Evolutionary conservation across 192 early-diverging fungal species (phyloP).

Genomic region (Pilobolus umbonatus): DNA sequence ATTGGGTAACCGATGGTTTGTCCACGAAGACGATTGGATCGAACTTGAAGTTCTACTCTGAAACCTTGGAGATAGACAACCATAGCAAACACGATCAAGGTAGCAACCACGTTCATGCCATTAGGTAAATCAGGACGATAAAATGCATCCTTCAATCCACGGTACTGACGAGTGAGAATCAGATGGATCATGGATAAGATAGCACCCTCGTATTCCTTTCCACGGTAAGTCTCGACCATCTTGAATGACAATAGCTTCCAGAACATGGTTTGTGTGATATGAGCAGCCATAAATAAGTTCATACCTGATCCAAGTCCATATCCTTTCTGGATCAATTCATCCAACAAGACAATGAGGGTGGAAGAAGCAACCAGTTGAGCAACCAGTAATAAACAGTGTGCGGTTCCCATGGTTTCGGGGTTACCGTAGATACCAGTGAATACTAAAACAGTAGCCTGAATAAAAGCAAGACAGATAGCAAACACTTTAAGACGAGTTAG

Average conservation of each 20-base stretch:
- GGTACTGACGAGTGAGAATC: slow-evolving; percentile 92
- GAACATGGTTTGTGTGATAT: slow-evolving; percentile 98
- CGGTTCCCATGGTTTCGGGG: slow-evolving; percentile 89
- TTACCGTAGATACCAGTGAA: slow-evolving; percentile 96
- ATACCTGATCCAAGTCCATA: slow-evolving; percentile 99
- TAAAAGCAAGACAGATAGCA: slow-evolving; percentile 96
- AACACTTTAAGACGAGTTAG: slow-evolving; percentile 54
- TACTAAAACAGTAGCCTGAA: slow-evolving; percentile 94
- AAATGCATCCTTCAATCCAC: slow-evolving; percentile 95
- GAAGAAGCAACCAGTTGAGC: slow-evolving; percentile 95
- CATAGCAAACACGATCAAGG: slow-evolving; percentile 75
- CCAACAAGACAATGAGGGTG: slow-evolving; percentile 93
- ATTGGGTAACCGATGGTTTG: slow-evolving; percentile 97
- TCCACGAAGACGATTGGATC: slow-evolving; percentile 90
- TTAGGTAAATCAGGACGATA: slow-evolving; percentile 85
- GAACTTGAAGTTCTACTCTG: slow-evolving; percentile 98
- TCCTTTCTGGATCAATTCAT: slow-evolving; percentile 99
- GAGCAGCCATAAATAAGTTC: slow-evolving; percentile 98
- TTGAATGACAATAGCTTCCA: slow-evolving; percentile 97
- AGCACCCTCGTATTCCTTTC: slow-evolving; percentile 98
- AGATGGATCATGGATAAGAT: slow-evolving; percentile 93
- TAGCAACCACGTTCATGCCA: slow-evolving; percentile 87
- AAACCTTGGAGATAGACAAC: slow-evolving; percentile 97
- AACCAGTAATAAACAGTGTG: slow-evolving; percentile 90
- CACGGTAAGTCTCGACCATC: slow-evolving; percentile 93